These are phyloP conservation scores for Pisolithus sp. DNA, from an alignment of 768 basidiomycete species.

Conservation along the genomic window DNA sequence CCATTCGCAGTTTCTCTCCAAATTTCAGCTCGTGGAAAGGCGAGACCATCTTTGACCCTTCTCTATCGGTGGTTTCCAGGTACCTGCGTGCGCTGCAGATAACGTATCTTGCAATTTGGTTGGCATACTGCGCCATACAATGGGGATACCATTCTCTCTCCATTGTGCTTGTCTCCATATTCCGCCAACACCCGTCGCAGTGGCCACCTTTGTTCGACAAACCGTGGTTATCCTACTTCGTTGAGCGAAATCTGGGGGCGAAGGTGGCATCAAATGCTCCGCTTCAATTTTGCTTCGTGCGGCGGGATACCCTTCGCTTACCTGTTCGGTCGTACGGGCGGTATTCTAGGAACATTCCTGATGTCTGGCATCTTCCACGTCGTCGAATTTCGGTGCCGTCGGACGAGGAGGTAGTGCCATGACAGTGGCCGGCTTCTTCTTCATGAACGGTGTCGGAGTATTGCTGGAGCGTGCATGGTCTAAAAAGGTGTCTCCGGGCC, in stretches of 20 bases:
- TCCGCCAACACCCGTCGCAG: slow-evolving; percentile 41
- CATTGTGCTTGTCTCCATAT: slow-evolving; percentile 38
- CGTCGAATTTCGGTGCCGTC: slow-evolving; percentile 49
- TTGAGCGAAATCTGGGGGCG: slow-evolving; percentile 55
- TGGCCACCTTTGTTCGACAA: slow-evolving; percentile 59
- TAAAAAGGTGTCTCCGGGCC: slow-evolving; percentile 27
- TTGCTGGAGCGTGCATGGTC: slow-evolving; percentile 45
- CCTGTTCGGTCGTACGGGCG: slow-evolving; percentile 44
- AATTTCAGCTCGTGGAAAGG: slow-evolving; percentile 30
- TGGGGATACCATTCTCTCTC: slow-evolving; percentile 35
- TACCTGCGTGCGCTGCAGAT: slow-evolving; percentile 37
- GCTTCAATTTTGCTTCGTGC: slow-evolving; percentile 46
- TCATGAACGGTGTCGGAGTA: slow-evolving; percentile 48
- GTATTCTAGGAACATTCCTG: slow-evolving; percentile 51
- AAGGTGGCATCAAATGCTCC: slow-evolving; percentile 64
- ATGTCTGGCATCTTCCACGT: slow-evolving; percentile 57
- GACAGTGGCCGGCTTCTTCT: slow-evolving; percentile 47
- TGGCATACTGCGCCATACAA: slow-evolving; percentile 42
- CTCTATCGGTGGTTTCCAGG: slow-evolving; percentile 25
- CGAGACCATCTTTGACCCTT: slow-evolving; percentile 31
- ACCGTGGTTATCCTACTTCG: slow-evolving; percentile 53
- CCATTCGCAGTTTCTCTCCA: slow-evolving; percentile 29
- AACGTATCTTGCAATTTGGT: slow-evolving; percentile 35
- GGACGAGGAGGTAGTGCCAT: slow-evolving; percentile 46
- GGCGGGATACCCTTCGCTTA: slow-evolving; percentile 40